Conservation (phyloP, 345 rosid species). For the Gossypium herbaceum region DNA sequence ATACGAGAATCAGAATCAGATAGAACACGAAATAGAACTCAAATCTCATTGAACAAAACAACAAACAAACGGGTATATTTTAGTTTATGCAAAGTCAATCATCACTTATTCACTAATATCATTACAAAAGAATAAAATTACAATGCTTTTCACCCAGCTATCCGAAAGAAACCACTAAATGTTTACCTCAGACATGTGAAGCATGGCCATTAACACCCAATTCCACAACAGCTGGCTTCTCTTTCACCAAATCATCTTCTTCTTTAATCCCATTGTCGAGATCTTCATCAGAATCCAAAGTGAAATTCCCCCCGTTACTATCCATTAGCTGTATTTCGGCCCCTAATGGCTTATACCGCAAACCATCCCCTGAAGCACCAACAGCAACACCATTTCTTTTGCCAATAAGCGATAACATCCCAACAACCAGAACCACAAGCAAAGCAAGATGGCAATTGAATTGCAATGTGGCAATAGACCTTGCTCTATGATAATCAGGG, state of each 20-base stretch:
- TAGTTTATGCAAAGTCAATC: background rate
- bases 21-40: background rate
- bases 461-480: slow-evolving; percentile 88
- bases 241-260: slow-evolving; percentile 27
- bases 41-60: background rate
- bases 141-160: background rate
- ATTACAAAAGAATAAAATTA: background rate
- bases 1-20: background rate
- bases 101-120: background rate
- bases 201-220: slow-evolving; percentile 46
- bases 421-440: slow-evolving; percentile 45
- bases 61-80: background rate
- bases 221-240: slow-evolving; percentile 34
- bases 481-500: slow-evolving; percentile 70
- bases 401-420: slow-evolving; percentile 43
- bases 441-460: slow-evolving; percentile 87
- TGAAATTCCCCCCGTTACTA: slow-evolving; percentile 39
- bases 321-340: slow-evolving; percentile 52
- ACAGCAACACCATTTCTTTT: slow-evolving; percentile 39
- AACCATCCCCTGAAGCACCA: slow-evolving; percentile 26
- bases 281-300: slow-evolving; percentile 79
- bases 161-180: background rate
- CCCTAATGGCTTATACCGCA: slow-evolving; percentile 58
- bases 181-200: slow-evolving; percentile 43
- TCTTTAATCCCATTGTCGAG: slow-evolving; percentile 37